A percentile compares a stretch with the other conserved stretches of the same genome.
Evolutionary conservation across 768 basidiomycete genomes (phyloP).

Genomic region (Pholiota molesta): DNA sequence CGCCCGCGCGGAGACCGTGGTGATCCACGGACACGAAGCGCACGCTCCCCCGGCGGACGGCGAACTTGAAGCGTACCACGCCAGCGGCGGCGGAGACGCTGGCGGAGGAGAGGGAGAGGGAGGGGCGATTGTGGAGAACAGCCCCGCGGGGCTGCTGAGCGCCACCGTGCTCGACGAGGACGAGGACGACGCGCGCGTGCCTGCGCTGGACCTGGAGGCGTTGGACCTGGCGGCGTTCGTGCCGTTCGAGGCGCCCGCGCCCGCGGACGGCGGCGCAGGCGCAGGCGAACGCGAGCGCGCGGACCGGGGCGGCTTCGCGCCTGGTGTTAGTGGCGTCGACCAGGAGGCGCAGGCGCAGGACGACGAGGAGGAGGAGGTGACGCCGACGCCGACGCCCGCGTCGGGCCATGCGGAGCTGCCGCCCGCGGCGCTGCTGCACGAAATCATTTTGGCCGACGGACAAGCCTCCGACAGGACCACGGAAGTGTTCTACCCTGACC

Average conservation of each 20-base stretch:
- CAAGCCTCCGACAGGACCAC: background rate
- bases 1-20: background rate
- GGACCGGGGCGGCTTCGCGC: too few relatives aligned
- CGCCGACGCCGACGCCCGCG: background rate
- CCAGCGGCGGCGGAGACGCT: background rate
- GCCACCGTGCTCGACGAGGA: conserved; percentile 14
- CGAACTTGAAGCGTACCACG: background rate
- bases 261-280: background rate
- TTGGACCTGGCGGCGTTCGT: background rate
- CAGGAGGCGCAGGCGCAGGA: background rate
- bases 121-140: conserved; percentile 16
- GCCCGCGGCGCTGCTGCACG: background rate
- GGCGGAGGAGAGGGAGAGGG: conserved; percentile 4
- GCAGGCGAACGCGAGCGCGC: too few relatives aligned
- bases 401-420: background rate
- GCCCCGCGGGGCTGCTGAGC: conserved; percentile 14
- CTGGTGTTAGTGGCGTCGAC: too few relatives aligned
- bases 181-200: background rate
- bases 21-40: background rate
- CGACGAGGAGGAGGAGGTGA: conserved; percentile 11
- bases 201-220: background rate
- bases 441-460: background rate
- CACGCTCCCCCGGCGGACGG: background rate
- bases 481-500: conserved; percentile 7
- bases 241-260: background rate